Base-by-base conservation (phyloP, 78 protist genomes). In the Bigelowiella natans region DNA sequence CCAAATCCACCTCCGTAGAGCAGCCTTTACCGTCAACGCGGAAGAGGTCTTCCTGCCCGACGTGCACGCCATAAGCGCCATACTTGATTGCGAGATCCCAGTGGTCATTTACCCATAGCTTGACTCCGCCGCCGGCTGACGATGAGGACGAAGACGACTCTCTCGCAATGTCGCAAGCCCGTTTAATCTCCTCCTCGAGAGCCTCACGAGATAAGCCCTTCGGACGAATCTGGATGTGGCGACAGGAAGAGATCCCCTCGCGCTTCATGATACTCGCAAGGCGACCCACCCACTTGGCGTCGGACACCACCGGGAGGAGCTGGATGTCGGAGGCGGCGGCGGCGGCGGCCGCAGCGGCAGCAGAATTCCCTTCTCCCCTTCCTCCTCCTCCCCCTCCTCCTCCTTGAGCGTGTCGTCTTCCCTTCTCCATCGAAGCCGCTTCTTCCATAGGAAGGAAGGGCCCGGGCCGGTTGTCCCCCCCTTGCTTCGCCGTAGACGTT, bases 71-170 rank as follows among this genome's bases (percentile, higher is more conserved):
- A 38, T 88, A 39, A 30, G 90, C 82, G 0, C 37, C 82, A 3
- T 0, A 0, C 2, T 73, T n/a, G 2, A 88, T 2, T 2, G 89
- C 89, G 1, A 3, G 26, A 18, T 18, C 2, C 89, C 89, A 37
- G 31, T 86, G 34, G 51, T 86, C 89, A 64, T 86, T 86, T 2
- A 86, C 89, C 89, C 89, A 86, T 36, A 86, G 89, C 40, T 64
- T 1, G 31, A 64, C 89, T 36, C 89, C 89, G 7, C 1, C 0
- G 31, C 37, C 31, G 7, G 89, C 89, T 34, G 83, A 86, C 40
- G 2, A 40, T 1, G 1, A 26, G 38, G 38, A 64, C 0, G 89
- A 40, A 11, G 0, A 36, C 31, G 30, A 0, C 63, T 39, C 89
- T 26, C 1, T 36, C 3, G 0, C 1, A 36, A 1, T 29, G 0